Base-by-base conservation (phyloP, 768 basidiomycete species). In the Austroboletus festivus region DNA sequence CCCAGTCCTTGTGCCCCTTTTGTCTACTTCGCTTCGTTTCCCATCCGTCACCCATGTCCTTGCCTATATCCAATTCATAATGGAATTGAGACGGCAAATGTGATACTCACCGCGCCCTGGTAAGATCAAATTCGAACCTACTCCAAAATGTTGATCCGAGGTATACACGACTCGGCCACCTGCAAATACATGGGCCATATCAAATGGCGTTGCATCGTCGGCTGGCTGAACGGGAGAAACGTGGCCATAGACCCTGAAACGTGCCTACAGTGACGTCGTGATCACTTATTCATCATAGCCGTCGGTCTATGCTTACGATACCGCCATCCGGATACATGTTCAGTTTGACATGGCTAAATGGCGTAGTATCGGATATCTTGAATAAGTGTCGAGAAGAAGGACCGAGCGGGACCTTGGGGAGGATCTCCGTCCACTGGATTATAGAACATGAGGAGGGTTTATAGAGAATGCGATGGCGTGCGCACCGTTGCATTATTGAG, bases 41-140 rank as follows among this genome's bases (percentile, higher is more conserved):
- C 96, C 96, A 99, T 4, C 96, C 96, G 62, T 96, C 94, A 5
- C 93, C 84, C 93, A 99, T 99, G 59, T 95, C 86, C 62, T 83
- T 85, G 22, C 90, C 78, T 80, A 43, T 23, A 22, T 31, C 18
- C 35, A 41, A 51, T 28, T 47, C 4, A 44, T 18, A n/a, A n/a
- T n/a, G n/a, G n/a, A n/a, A n/a, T n/a, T n/a, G n/a, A n/a, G n/a
- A n/a, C n/a, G n/a, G n/a, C n/a, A n/a, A n/a, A n/a, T n/a, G n/a
- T n/a, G 26, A n/a, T 26, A 2, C 56, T 55, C 55, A 71, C 85
- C 95, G 67, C 94, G 71, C 23, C 95, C 95, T 1, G 95, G 94
- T 33, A 96, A 73, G 40, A 97, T 82, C 51, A 99, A 71, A 66
- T 99, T 98, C 4, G 85, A 79, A 4, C 93, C 95, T 10, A 88